Evolutionary conservation across 1,284 basidiomycete genomes (phyloP).

Genomic region (Schizophyllum commune): DNA sequence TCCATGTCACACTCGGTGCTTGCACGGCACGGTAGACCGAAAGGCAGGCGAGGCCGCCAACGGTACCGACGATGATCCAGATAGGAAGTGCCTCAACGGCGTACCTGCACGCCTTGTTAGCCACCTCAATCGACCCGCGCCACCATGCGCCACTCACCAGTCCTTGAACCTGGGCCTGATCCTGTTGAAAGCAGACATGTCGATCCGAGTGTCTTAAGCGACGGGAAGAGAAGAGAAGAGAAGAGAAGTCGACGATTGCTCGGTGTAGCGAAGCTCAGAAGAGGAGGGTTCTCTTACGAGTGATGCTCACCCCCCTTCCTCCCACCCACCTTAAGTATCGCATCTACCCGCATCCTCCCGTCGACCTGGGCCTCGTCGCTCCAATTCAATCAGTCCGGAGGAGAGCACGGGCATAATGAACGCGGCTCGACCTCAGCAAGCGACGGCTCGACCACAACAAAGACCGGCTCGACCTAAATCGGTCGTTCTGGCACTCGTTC

Average conservation of each 20-base stretch:
- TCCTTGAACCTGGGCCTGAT: not conserved
- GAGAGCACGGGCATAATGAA: too few relatives aligned
- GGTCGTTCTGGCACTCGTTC: not conserved
- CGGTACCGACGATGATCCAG: not conserved
- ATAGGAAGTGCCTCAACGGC: not conserved
- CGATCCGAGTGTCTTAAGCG: not conserved
- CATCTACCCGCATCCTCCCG: too few relatives aligned
- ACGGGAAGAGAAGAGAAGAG: not conserved
- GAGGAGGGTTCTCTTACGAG: too few relatives aligned
- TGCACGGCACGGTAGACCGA: not conserved
- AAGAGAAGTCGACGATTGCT: not conserved
- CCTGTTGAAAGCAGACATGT: not conserved
- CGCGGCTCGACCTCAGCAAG: too few relatives aligned
- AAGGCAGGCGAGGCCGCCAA: not conserved
- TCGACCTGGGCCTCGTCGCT: too few relatives aligned
- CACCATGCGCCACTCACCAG: not conserved
- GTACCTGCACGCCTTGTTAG: not conserved
- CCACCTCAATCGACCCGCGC: not conserved
- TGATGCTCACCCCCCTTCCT: too few relatives aligned
- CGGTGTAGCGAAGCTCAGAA: too few relatives aligned
- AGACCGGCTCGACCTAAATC: not conserved
- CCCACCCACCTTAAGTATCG: too few relatives aligned
- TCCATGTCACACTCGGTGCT: not conserved
- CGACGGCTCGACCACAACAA: not conserved
- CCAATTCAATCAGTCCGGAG: too few relatives aligned